Conservation (phyloP, 2,329 filamentous ascomycete species). For the Ploettnerulaceae sp. region DNA sequence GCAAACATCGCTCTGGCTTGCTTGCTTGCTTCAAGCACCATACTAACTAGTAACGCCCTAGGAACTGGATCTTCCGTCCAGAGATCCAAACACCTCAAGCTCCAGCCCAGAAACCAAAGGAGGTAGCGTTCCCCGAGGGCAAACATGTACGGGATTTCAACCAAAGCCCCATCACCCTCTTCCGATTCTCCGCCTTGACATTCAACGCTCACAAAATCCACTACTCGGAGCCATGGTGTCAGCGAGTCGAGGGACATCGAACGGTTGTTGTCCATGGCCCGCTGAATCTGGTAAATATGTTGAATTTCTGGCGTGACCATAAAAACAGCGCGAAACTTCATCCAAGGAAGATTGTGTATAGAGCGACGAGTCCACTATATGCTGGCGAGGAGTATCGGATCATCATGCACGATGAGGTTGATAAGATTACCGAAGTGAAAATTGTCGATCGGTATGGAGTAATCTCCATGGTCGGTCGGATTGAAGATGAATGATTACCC, state of each 20-base stretch:
- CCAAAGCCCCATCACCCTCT: constrained; percentile 43
- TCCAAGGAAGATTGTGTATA: constrained; percentile 42
- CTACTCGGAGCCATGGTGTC: constrained; percentile 56
- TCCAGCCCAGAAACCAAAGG: constrained; percentile 16
- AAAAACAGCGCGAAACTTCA: constrained; percentile 23
- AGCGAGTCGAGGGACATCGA: constrained; percentile 51
- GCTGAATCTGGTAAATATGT: constrained; percentile 66
- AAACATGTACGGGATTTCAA: constrained; percentile 31
- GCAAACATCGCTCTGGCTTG: too few relatives aligned
- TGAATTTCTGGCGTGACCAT: constrained; percentile 61
- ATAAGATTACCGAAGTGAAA: constrained; percentile 24
- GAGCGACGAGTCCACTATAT: constrained; percentile 46
- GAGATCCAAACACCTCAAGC: constrained; percentile 26
- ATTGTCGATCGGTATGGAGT: constrained; percentile 30
- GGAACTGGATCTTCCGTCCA: constrained; percentile 33
- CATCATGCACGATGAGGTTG: constrained; percentile 36
- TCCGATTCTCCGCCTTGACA: constrained; percentile 78
- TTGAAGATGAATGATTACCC: too few relatives aligned
- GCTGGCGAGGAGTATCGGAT: constrained; percentile 43
- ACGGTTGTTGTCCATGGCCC: constrained; percentile 76
- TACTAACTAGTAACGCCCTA: constrained; percentile 10
- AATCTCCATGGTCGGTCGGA: too few relatives aligned
- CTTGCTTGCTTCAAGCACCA: constrained; percentile 2
- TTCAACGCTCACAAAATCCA: constrained; percentile 87
- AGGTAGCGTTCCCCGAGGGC: constrained; percentile 20